Evolutionary conservation across 768 basidiomycete species (phyloP).

Genomic region (Mycena crocata): DNA sequence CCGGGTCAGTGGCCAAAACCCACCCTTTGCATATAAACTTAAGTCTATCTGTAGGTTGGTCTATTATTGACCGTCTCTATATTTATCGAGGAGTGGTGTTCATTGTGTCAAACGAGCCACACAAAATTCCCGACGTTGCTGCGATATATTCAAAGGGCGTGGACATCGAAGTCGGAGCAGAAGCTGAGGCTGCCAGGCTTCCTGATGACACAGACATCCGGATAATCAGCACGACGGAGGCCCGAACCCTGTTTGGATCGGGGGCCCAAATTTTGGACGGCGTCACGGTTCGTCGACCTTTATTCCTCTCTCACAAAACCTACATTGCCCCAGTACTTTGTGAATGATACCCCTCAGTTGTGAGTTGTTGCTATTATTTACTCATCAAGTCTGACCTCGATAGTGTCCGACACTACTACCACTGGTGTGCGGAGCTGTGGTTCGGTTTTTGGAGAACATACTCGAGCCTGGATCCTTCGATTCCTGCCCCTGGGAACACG

Average conservation of each 20-base stretch:
- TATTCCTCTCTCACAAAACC: not conserved
- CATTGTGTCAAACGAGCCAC: constrained; percentile 81
- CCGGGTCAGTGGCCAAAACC: not conserved
- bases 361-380: constrained; percentile 47
- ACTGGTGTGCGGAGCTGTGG: constrained; percentile 92
- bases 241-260: constrained; percentile 74
- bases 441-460: constrained; percentile 95
- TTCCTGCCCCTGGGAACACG: constrained; percentile 74
- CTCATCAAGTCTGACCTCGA: not conserved
- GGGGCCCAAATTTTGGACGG: constrained; percentile 84
- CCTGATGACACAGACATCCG: constrained; percentile 86
- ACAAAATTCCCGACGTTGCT: constrained; percentile 70
- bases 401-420: constrained; percentile 93
- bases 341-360: constrained; percentile 91
- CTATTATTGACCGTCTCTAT: constrained; percentile 87
- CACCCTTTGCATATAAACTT: not conserved
- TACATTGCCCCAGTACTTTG: constrained; percentile 68
- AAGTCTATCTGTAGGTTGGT: constrained; percentile 48
- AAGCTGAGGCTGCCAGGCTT: constrained; percentile 66
- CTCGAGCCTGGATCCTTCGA: constrained; percentile 79
- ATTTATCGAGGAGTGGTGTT: constrained; percentile 85
- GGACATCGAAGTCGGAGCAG: constrained; percentile 66
- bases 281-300: constrained; percentile 62
- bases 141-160: constrained; percentile 80
- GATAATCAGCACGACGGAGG: constrained; percentile 77